A percentile compares a stretch with the other conserved stretches of the same genome.
phyloP scores from a whole-genome alignment of 306 rosid genomes.

The Trifolium pratense region DNA sequence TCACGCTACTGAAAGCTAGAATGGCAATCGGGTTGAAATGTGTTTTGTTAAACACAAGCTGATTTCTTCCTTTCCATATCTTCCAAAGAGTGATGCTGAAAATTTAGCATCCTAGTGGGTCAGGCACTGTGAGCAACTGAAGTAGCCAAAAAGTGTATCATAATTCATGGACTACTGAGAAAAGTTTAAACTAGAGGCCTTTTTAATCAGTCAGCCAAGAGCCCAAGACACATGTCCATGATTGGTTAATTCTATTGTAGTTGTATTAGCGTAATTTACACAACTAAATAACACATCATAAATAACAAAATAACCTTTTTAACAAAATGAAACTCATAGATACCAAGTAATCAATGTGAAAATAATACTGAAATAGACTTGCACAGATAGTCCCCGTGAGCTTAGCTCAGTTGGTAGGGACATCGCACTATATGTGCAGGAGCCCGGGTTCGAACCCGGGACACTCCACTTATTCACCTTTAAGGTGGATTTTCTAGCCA shows the following conservation, averaged over 20 bases:
- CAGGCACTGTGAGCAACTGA: not conserved
- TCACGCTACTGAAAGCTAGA: not conserved
- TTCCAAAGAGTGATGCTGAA: not conserved
- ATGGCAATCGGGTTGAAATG: not conserved
- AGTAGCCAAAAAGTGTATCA: not conserved
- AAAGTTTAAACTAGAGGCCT: no score
- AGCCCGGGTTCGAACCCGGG: no score
- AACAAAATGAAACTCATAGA: not conserved
- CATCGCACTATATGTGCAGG: no score
- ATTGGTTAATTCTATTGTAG: no score
- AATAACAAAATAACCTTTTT: not conserved
- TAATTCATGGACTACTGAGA: not conserved
- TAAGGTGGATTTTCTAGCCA: no score
- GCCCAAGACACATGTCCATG: no score
- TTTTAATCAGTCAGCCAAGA: no score
- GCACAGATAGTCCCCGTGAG: no score
- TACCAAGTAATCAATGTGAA: not conserved
- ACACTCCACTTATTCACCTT: no score
- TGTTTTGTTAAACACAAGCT: not conserved
- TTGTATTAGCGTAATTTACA: no score
- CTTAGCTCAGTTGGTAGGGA: no score
- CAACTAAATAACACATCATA: no score
- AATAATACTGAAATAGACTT: not conserved
- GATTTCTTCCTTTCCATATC: not conserved
- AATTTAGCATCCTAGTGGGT: not conserved